Evolutionary conservation across 2,329 filamentous ascomycete genomes (phyloP).

Genomic region (Neofusicoccum ribis): DNA sequence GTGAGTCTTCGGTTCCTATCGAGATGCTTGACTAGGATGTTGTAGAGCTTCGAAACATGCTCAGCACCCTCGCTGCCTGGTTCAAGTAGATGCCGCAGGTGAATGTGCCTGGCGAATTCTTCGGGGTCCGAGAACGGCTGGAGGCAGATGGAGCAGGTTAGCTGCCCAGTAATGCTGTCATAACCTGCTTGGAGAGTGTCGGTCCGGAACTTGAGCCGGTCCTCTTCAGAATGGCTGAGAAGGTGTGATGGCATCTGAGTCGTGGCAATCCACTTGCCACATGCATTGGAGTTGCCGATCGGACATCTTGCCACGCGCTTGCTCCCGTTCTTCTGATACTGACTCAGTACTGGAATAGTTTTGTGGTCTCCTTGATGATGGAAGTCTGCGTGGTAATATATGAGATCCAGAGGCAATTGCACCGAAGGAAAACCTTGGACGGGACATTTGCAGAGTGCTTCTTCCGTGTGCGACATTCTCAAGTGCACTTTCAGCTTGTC

Average conservation of each 20-base stretch:
- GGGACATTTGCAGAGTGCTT: background rate
- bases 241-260: background rate
- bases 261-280: background rate
- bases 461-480: background rate
- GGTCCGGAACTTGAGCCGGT: background rate
- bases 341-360: background rate
- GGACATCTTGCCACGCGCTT: background rate
- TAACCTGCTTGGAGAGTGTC: slow-evolving; percentile 8
- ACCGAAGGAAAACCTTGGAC: background rate
- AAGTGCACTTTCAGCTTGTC: background rate
- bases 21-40: background rate
- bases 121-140: background rate
- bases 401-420: background rate
- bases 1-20: background rate
- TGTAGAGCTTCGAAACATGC: background rate
- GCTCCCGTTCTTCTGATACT: background rate
- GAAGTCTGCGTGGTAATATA: background rate
- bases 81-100: background rate
- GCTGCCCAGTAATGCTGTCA: background rate
- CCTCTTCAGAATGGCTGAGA: background rate
- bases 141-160: slow-evolving; percentile 13
- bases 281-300: background rate
- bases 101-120: background rate
- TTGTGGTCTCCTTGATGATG: background rate
- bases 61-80: background rate